Evolutionary conservation across 495 filamentous ascomycete genomes (phyloP).

Genomic region (Tuber indicum): DNA sequence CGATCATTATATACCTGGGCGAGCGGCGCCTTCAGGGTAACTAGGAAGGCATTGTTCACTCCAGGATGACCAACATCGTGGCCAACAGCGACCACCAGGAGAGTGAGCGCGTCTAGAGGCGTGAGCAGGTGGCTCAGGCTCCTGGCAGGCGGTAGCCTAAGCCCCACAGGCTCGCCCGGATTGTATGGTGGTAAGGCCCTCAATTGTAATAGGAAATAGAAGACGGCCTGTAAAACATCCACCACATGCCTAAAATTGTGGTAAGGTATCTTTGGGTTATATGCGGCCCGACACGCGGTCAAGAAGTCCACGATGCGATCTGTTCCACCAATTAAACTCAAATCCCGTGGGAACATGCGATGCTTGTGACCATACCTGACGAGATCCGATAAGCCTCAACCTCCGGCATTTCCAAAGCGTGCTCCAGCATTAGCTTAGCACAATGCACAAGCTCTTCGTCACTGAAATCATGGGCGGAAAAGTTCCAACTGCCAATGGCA

Average conservation of each 20-base stretch:
- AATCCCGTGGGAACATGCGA: neutral
- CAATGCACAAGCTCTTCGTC: slow-evolving; percentile 82
- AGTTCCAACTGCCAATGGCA: slow-evolving; percentile 75
- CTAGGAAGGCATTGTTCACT: slow-evolving; percentile 94
- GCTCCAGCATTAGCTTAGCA: slow-evolving; percentile 76
- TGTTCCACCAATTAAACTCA: slow-evolving; percentile 28
- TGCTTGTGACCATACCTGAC: slow-evolving; percentile 51
- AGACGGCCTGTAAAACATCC: slow-evolving; percentile 90
- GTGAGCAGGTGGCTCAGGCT: slow-evolving; percentile 64
- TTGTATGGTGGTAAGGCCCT: slow-evolving; percentile 65
- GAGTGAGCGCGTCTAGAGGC: slow-evolving; percentile 80
- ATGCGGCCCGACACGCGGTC: slow-evolving; percentile 74
- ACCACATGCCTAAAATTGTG: slow-evolving; percentile 97
- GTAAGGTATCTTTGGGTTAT: slow-evolving; percentile 94
- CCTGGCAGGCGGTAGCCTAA: slow-evolving; percentile 34
- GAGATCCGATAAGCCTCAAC: slow-evolving; percentile 71
- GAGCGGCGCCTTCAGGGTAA: slow-evolving; percentile 84
- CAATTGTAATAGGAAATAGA: slow-evolving; percentile 81
- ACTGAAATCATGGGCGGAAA: slow-evolving; percentile 78
- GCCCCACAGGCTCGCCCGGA: slow-evolving; percentile 6
- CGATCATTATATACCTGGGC: slow-evolving; percentile 98
- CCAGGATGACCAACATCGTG: slow-evolving; percentile 97
- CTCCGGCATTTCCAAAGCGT: slow-evolving; percentile 76
- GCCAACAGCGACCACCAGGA: slow-evolving; percentile 89
- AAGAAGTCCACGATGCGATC: slow-evolving; percentile 70